Base-by-base conservation (phyloP, 2,329 filamentous ascomycete genomes). In the Talaromyces albobiverticillius region DNA sequence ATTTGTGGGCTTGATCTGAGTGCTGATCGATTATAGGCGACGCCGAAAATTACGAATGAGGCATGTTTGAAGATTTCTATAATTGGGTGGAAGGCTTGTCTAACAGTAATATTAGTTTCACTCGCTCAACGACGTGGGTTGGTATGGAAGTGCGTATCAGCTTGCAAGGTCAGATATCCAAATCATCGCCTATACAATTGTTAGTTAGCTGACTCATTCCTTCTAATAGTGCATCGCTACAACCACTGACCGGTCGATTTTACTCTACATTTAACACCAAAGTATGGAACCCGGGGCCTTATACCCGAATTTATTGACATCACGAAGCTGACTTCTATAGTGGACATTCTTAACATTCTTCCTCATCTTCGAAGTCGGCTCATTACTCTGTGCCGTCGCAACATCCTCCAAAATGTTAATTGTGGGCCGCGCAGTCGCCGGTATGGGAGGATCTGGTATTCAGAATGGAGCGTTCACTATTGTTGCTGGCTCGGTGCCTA, bases 191-290 rank as follows among this genome's bases (percentile, higher is more conserved):
- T n/a, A n/a, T n/a, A n/a, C n/a, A n/a, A 34, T 34, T 29, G 25
- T 9, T 29, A 29, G 5, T 29, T 29, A 34, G 34, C 34, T 20
- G n/a, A 38, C 7, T 38, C 2, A 72, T 75, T 31, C 67, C 81
- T 38, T 64, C 41, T 16, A 4, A 34, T 14, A 81, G 77, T 54
- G 73, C 76, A 41, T 73, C 78, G 11, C 62, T 82, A 2, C 79
- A 81, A 52, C 79, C 79, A 1, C 68, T 82, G 14, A 73, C 76
- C 0, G 81, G 80, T 1, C 82, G 77, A 60, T 53, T 83, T 1
- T 83, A 81, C 57, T 74, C 64, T 2, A 65, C 73, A 25, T 74
- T 76, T 46, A 42, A 42, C 3, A 54, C 29, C n/a, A 54, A 54
- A 16, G 51, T 48, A 25, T 23, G 18, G 4, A 9, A 14, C 16